phyloP scores from a whole-genome alignment of 106 monocot genomes.

The Dioscorea zingiberensis region DNA sequence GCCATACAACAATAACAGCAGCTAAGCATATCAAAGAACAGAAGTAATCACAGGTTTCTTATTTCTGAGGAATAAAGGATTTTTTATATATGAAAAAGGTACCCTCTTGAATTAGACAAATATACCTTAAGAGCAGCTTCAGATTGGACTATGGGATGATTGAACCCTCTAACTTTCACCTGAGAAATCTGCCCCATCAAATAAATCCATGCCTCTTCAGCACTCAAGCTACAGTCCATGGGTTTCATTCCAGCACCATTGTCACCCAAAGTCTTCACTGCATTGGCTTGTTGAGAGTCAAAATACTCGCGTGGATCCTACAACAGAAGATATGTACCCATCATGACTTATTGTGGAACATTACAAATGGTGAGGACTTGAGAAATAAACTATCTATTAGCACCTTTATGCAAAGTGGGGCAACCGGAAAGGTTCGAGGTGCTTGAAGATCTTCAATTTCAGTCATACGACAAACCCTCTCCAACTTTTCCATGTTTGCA shows the following conservation, averaged over 20 bases:
- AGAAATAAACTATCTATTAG: neutral
- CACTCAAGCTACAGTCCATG: slow-evolving; percentile 27
- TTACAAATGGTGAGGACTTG: neutral
- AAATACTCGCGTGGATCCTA: slow-evolving; percentile 97
- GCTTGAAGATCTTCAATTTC: slow-evolving; percentile 94
- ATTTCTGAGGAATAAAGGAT: too few relatives aligned
- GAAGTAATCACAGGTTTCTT: too few relatives aligned
- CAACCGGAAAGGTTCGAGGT: slow-evolving; percentile 57
- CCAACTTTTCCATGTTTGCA: slow-evolving; percentile 46
- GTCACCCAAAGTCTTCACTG: slow-evolving; percentile 58
- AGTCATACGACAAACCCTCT: slow-evolving; percentile 66
- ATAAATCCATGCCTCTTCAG: slow-evolving; percentile 54
- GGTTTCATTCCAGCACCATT: slow-evolving; percentile 30
- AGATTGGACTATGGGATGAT: slow-evolving; percentile 60
- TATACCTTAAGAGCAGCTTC: slow-evolving; percentile 79
- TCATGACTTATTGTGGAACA: too few relatives aligned
- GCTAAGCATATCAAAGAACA: too few relatives aligned
- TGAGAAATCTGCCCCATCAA: slow-evolving; percentile 62
- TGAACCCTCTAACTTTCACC: slow-evolving; percentile 50
- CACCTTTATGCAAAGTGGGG: slow-evolving; percentile 87
- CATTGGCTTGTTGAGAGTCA: slow-evolving; percentile 92
- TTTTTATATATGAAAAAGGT: neutral
- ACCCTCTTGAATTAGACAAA: too few relatives aligned
- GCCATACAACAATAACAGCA: too few relatives aligned
- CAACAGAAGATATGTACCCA: neutral